phyloP scores from a whole-genome alignment of 2,329 filamentous ascomycete genomes.

The Scolecobasidium constrictum region DNA sequence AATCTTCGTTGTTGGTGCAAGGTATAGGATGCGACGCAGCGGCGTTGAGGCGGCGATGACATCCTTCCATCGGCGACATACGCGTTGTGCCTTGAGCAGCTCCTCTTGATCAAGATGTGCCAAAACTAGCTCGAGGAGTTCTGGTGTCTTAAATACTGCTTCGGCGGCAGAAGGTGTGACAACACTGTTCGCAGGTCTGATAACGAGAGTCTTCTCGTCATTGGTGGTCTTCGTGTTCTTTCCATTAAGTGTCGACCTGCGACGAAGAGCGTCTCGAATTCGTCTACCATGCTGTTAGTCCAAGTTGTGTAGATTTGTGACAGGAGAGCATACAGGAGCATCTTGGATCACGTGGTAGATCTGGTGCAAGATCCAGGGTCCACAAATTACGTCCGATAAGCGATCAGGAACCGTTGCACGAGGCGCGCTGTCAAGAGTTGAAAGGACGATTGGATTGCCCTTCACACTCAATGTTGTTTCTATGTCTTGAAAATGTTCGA shows the following conservation, averaged over 20 bases:
- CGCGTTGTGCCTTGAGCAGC: background rate
- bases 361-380: no score
- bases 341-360: no score
- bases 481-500: no score
- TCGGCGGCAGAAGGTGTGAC: background rate
- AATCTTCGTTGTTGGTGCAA: constrained; percentile 3
- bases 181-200: background rate
- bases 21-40: constrained; percentile 6
- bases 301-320: no score
- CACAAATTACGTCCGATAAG: no score
- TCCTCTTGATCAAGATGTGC: constrained; percentile 4
- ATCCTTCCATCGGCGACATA: background rate
- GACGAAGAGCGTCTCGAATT: background rate
- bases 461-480: no score
- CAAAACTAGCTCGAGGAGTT: constrained; percentile 5
- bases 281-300: no score
- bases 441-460: no score
- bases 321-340: no score
- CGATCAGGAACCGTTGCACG: no score
- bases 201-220: background rate
- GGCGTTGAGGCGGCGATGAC: constrained; percentile 1
- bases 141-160: constrained; percentile 4
- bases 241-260: background rate
- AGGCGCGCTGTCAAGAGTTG: no score
- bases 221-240: background rate